Evolutionary conservation across 2,329 filamentous ascomycete species (phyloP).

Genomic region (Chrysoporthe puriensis): DNA sequence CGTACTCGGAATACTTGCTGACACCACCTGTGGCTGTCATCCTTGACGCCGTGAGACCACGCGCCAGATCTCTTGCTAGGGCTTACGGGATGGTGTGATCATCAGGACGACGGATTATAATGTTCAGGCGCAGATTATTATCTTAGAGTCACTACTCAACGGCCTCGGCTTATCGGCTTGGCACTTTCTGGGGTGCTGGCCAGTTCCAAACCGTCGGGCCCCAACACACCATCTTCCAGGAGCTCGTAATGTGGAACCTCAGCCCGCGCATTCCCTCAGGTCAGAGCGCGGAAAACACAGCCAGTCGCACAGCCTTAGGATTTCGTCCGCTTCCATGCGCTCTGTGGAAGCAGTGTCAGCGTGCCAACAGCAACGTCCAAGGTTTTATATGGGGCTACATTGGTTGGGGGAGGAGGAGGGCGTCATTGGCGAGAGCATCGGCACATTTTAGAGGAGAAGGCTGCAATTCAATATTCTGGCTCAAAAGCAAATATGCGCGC

Average conservation of each 20-base stretch:
- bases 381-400: background rate
- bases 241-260: background rate
- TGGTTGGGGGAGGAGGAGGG: no score
- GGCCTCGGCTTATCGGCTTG: background rate
- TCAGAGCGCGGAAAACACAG: background rate
- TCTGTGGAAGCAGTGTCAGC: background rate
- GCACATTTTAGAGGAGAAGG: no score
- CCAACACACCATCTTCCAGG: background rate
- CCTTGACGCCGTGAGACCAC: background rate
- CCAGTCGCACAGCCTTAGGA: background rate
- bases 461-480: no score
- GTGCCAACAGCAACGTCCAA: background rate
- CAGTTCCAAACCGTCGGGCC: background rate
- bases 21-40: background rate
- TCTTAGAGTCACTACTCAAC: background rate
- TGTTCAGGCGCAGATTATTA: background rate
- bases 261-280: background rate
- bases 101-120: background rate
- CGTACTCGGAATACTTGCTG: background rate
- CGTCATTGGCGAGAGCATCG: no score
- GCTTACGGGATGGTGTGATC: background rate
- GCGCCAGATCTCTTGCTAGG: slow-evolving; percentile 1
- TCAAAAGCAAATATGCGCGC: no score
- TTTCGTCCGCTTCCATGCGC: background rate
- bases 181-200: background rate